These are phyloP conservation scores for Lentinula aciculospora DNA, from an alignment of 768 basidiomycete species.

Conservation along the genomic window DNA sequence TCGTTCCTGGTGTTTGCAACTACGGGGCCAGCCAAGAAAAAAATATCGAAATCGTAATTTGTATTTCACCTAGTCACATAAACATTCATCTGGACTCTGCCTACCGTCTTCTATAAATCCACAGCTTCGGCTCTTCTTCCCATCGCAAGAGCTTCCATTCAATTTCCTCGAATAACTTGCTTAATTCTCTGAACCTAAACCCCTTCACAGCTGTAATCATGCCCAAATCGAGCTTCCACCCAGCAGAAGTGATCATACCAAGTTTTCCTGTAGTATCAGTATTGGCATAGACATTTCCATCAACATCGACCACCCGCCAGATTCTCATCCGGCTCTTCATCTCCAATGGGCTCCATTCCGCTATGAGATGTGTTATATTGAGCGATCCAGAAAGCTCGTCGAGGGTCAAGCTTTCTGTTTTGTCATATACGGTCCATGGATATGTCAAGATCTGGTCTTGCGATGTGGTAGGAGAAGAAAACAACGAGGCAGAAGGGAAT, in stretches of 20 bases:
- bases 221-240: conserved; percentile 25
- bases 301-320: background rate
- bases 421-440: conserved; percentile 56
- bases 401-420: conserved; percentile 62
- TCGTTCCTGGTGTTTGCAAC: too few species aligned
- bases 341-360: conserved; percentile 33
- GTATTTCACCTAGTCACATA: too few species aligned
- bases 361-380: conserved; percentile 57
- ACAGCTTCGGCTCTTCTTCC: background rate
- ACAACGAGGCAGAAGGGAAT: conserved; percentile 21
- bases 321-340: conserved; percentile 12
- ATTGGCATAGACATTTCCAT: background rate
- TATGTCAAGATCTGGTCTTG: conserved; percentile 9
- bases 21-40: too few species aligned
- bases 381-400: conserved; percentile 29
- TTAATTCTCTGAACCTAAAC: background rate
- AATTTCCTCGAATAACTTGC: background rate
- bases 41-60: too few species aligned
- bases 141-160: background rate
- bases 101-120: conserved; percentile 5
- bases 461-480: conserved; percentile 10
- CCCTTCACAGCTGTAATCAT: conserved; percentile 5
- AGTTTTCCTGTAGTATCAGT: conserved; percentile 6
- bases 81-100: background rate
- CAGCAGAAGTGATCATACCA: conserved; percentile 42